These are phyloP conservation scores for Musa beccarii DNA, from an alignment of 176 grass and related monocot genomes.

Conservation along the genomic window DNA sequence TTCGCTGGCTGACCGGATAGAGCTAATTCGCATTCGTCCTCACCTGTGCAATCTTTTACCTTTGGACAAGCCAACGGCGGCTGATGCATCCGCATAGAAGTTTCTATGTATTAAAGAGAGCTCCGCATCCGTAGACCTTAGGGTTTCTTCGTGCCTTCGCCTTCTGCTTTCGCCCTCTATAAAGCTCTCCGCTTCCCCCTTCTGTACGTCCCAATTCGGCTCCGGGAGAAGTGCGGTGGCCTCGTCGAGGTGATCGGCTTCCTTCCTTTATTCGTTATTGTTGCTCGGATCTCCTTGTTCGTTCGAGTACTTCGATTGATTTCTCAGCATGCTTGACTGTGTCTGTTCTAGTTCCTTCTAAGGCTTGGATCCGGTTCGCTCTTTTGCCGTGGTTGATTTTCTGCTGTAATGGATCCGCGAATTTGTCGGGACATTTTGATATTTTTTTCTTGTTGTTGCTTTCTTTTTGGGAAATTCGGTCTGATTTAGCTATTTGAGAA, in stretches of 20 bases:
- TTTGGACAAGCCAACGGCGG: neutral
- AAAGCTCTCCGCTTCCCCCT: neutral
- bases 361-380: neutral
- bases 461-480: neutral
- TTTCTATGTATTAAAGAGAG: neutral
- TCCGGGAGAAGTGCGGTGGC: neutral
- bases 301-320: neutral
- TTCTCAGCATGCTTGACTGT: too few species aligned
- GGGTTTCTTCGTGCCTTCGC: neutral
- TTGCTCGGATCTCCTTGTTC: neutral
- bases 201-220: neutral
- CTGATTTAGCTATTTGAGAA: too few species aligned
- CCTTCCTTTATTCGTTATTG: neutral
- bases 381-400: neutral
- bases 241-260: neutral
- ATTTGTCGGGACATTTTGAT: neutral
- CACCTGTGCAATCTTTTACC: too few species aligned
- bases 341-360: neutral
- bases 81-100: neutral
- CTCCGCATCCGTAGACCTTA: neutral
- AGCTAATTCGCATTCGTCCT: too few species aligned
- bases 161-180: neutral
- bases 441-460: neutral
- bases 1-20: too few species aligned
- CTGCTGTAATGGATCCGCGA: neutral